These are phyloP conservation scores for Aspergillus coremiiformis DNA, from an alignment of 495 filamentous ascomycete species.

Conservation along the genomic window DNA sequence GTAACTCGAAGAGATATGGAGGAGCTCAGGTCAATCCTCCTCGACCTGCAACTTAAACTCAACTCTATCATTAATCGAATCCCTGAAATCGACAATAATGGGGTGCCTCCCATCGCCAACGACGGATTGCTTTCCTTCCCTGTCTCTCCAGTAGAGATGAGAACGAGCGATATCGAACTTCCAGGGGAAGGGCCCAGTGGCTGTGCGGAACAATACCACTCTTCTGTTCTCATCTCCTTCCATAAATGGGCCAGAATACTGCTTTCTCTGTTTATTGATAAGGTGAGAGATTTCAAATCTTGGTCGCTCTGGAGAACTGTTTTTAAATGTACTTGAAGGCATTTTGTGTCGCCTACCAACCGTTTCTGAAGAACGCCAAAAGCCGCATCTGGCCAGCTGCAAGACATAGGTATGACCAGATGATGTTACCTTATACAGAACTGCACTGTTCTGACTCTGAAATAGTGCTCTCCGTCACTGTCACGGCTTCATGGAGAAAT, in stretches of 20 bases:
- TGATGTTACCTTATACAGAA: background rate
- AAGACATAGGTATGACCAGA: conserved; percentile 37
- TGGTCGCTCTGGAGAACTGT: background rate
- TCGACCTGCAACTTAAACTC: conserved; percentile 39
- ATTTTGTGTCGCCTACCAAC: conserved; percentile 49
- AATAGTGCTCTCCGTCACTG: conserved; percentile 46
- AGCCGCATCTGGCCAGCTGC: conserved; percentile 48
- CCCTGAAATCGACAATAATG: conserved; percentile 18
- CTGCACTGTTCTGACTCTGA: background rate
- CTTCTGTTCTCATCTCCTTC: conserved; percentile 36
- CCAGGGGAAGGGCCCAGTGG: conserved; percentile 31
- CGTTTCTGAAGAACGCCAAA: conserved; percentile 49
- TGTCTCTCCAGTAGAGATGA: conserved; percentile 23
- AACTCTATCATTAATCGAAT: conserved; percentile 39
- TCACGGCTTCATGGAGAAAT: conserved; percentile 50
- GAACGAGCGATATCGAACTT: conserved; percentile 23
- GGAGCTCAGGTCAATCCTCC: conserved; percentile 36
- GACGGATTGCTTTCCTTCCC: conserved; percentile 24
- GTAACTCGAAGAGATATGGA: conserved; percentile 40
- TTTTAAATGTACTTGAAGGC: conserved; percentile 22
- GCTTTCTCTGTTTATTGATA: conserved; percentile 39
- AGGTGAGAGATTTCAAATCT: conserved; percentile 17
- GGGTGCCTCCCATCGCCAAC: conserved; percentile 11
- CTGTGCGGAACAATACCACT: conserved; percentile 42
- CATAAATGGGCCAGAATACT: conserved; percentile 44